These are phyloP conservation scores for Cryptococcus amylolentus DNA, from an alignment of 1,284 basidiomycete species.

Conservation along the genomic window DNA sequence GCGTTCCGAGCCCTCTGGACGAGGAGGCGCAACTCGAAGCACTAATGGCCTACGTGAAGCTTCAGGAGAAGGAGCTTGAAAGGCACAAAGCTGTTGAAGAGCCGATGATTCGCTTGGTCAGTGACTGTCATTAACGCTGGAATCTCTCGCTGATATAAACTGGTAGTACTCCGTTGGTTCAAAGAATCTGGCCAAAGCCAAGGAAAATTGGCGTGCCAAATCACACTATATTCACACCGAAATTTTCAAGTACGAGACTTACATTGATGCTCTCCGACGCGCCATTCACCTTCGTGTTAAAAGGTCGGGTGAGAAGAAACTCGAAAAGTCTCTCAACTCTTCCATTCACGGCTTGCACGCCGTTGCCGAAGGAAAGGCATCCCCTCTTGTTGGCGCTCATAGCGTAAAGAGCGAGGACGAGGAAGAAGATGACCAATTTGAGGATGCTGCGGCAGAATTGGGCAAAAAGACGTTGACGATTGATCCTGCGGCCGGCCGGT, in stretches of 20 bases:
- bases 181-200: slow-evolving; percentile 69
- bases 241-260: slow-evolving; percentile 93
- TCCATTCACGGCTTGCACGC: slow-evolving; percentile 15
- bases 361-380: neutral
- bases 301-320: slow-evolving; percentile 78
- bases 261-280: slow-evolving; percentile 77
- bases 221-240: slow-evolving; percentile 83
- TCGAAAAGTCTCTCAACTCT: slow-evolving; percentile 56
- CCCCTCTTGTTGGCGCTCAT: neutral
- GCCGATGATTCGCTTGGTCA: slow-evolving; percentile 76
- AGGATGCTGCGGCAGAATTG: neutral
- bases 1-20: slow-evolving; percentile 76
- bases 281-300: slow-evolving; percentile 78
- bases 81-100: slow-evolving; percentile 77
- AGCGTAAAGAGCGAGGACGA: neutral
- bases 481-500: neutral
- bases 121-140: slow-evolving; percentile 34
- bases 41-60: slow-evolving; percentile 70
- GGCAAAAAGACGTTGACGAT: neutral
- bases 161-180: slow-evolving; percentile 73
- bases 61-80: slow-evolving; percentile 73
- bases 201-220: slow-evolving; percentile 88
- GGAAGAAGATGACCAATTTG: too few species aligned
- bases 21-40: slow-evolving; percentile 89
- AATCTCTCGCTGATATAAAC: neutral